A percentile compares a stretch with the other conserved stretches of the same genome.
Evolutionary conservation across 2,329 filamentous ascomycete species (phyloP).

Genomic region (Thelonectria discophora): DNA sequence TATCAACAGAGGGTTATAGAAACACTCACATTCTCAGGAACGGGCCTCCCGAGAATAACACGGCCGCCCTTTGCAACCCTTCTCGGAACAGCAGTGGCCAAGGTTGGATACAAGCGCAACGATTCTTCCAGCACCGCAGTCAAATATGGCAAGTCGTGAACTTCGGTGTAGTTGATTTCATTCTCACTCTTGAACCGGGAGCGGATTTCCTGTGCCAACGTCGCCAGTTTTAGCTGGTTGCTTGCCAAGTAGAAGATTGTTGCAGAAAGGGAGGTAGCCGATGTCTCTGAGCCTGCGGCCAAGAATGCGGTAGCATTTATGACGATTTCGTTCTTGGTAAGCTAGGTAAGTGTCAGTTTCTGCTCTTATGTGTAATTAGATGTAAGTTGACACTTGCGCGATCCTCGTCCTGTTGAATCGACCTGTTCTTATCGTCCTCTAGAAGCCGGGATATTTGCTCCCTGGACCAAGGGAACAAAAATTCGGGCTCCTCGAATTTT

Average conservation of each 20-base stretch:
- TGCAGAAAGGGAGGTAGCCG: conserved; percentile 44
- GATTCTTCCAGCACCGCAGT: conserved; percentile 53
- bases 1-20: not conserved
- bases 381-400: not conserved
- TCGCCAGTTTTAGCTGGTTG: conserved; percentile 34
- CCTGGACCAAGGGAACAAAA: not conserved
- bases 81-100: conserved; percentile 35
- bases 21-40: conserved; percentile 46
- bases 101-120: conserved; percentile 50
- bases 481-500: not conserved
- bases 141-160: conserved; percentile 48
- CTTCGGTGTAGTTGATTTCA: conserved; percentile 46
- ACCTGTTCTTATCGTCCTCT: not conserved
- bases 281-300: conserved; percentile 47
- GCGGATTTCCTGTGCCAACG: conserved; percentile 51
- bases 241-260: conserved; percentile 42
- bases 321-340: conserved; percentile 16
- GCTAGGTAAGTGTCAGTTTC: not conserved
- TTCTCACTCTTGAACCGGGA: conserved; percentile 45
- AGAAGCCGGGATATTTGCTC: not conserved
- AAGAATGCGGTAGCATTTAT: conserved; percentile 33
- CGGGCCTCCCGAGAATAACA: conserved; percentile 42
- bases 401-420: not conserved
- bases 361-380: not conserved
- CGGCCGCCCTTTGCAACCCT: conserved; percentile 44